Conservation (phyloP, 1,139 yeast genomes). For the Debaryomyces coudertii region DNA sequence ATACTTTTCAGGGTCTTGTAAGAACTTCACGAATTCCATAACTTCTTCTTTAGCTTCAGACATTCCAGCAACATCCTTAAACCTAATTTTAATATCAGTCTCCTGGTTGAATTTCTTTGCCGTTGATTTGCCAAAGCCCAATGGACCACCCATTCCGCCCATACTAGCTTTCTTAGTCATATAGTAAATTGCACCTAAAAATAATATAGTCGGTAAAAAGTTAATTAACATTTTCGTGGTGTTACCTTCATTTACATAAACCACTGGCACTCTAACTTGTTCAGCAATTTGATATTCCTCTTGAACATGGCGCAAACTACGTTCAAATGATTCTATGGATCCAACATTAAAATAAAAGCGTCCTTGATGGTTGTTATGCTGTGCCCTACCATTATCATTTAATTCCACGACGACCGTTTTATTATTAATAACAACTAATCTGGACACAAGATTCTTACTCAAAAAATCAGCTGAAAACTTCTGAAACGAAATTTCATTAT, state of each 20-base stretch:
- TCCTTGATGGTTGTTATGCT: conserved; percentile 23
- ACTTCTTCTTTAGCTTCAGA: conserved; percentile 97
- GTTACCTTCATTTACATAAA: conserved; percentile 72
- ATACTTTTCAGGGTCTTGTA: conserved; percentile 86
- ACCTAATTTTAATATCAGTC: conserved; percentile 83
- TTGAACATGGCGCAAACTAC: conserved; percentile 76
- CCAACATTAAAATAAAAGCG: conserved; percentile 74
- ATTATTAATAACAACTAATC: conserved; percentile 43
- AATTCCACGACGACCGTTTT: conserved; percentile 43
- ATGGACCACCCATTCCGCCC: conserved; percentile 65
- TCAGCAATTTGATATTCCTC: conserved; percentile 65
- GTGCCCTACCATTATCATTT: conserved; percentile 40
- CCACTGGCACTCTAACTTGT: conserved; percentile 77
- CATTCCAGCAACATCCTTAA: conserved; percentile 96
- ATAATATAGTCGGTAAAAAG: conserved; percentile 76
- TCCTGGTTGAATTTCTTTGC: conserved; percentile 93
- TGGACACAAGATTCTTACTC: conserved; percentile 41
- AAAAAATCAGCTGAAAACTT: conserved; percentile 46
- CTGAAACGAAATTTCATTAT: conserved; percentile 47
- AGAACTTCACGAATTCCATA: conserved; percentile 93
- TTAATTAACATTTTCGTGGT: conserved; percentile 65
- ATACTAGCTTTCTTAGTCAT: conserved; percentile 62
- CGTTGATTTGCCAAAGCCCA: conserved; percentile 81
- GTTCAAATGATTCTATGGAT: conserved; percentile 88
- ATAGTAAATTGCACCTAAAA: conserved; percentile 85